Conservation (phyloP, 345 rosid genomes). For the Gossypioides kirkii region DNA sequence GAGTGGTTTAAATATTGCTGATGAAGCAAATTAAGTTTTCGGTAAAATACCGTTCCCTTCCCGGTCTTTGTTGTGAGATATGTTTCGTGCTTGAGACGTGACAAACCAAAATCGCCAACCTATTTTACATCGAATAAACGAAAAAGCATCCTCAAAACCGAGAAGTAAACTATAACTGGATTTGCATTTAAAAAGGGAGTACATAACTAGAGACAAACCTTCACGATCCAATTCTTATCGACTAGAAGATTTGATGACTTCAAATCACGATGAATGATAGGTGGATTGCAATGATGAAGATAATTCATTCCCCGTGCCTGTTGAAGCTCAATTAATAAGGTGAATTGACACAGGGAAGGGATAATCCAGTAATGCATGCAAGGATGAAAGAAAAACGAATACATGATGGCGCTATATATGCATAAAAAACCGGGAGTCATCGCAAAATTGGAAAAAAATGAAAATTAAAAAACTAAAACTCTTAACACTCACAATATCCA, state of each 20-base stretch:
- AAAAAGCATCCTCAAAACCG: slow-evolving; percentile 3
- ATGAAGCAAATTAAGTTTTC: neutral
- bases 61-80: slow-evolving; percentile 74
- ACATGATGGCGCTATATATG: neutral
- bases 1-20: slow-evolving; percentile 7
- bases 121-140: slow-evolving; percentile 23
- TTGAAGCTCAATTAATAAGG: slow-evolving; percentile 13
- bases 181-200: slow-evolving; percentile 1
- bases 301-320: slow-evolving; percentile 98
- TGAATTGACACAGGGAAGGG: slow-evolving; percentile 1
- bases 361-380: neutral
- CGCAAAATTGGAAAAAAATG: neutral
- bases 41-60: slow-evolving; percentile 75
- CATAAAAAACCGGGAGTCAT: neutral
- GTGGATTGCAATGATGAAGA: slow-evolving; percentile 89
- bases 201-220: slow-evolving; percentile 41
- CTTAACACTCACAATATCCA: slow-evolving; percentile 70
- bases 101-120: slow-evolving; percentile 99
- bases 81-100: slow-evolving; percentile 88
- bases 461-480: neutral
- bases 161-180: neutral
- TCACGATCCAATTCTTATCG: slow-evolving; percentile 91
- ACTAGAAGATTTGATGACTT: slow-evolving; percentile 60
- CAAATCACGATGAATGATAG: slow-evolving; percentile 94
- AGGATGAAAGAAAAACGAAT: slow-evolving; percentile 13